phyloP scores from a whole-genome alignment of 2,329 filamentous ascomycete species.

The Zymoseptoria tritici region DNA sequence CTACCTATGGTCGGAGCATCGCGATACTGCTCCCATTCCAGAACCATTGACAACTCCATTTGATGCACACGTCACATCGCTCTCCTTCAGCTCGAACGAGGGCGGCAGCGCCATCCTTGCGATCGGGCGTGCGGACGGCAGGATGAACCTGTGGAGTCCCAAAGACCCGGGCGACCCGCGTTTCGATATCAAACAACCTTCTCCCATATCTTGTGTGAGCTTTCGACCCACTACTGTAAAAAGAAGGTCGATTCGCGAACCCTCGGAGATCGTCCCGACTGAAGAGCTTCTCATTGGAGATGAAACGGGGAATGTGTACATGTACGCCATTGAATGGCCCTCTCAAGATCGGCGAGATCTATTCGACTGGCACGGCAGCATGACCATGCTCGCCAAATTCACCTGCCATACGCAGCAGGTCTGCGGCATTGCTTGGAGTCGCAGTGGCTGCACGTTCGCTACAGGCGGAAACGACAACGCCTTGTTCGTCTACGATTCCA shows the following conservation, averaged over 20 bases:
- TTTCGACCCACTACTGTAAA: slow-evolving; percentile 62
- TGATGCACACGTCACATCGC: slow-evolving; percentile 60
- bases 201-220: slow-evolving; percentile 68
- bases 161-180: slow-evolving; percentile 57
- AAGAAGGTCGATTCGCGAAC: slow-evolving; percentile 43
- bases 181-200: slow-evolving; percentile 66
- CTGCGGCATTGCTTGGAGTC: slow-evolving; percentile 85
- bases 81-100: slow-evolving; percentile 78
- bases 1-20: slow-evolving; percentile 80
- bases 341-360: slow-evolving; percentile 52
- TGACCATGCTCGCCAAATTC: slow-evolving; percentile 71
- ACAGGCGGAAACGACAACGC: slow-evolving; percentile 90
- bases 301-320: slow-evolving; percentile 72
- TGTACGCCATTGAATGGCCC: slow-evolving; percentile 84
- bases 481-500: slow-evolving; percentile 71
- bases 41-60: slow-evolving; percentile 48
- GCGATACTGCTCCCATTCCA: slow-evolving; percentile 42
- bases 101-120: slow-evolving; percentile 76
- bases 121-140: slow-evolving; percentile 71
- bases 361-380: slow-evolving; percentile 67
- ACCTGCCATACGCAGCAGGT: slow-evolving; percentile 79
- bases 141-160: slow-evolving; percentile 70
- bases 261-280: slow-evolving; percentile 50
- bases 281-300: slow-evolving; percentile 87
- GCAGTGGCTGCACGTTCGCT: slow-evolving; percentile 67